Evolutionary conservation across 2,329 filamentous ascomycete genomes (phyloP).

Genomic region (Macroventuria anomochaeta): DNA sequence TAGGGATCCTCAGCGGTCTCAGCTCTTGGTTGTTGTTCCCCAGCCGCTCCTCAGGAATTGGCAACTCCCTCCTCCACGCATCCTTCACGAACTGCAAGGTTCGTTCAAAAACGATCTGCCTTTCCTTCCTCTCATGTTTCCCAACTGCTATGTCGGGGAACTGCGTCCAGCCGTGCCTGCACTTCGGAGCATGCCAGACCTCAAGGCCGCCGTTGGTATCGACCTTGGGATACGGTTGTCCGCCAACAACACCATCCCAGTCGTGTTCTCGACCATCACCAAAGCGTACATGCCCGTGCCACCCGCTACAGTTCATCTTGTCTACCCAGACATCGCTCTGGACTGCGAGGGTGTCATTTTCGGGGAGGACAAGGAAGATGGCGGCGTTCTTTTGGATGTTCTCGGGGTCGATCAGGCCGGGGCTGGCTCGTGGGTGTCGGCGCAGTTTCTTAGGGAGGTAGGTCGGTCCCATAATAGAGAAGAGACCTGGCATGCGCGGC

Average conservation of each 20-base stretch:
- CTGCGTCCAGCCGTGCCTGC: conserved; percentile 53
- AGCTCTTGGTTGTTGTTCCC: conserved; percentile 27
- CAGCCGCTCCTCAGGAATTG: conserved; percentile 13
- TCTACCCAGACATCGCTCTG: conserved; percentile 54
- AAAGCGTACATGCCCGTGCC: conserved; percentile 44
- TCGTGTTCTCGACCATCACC: conserved; percentile 43
- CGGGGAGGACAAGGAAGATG: conserved; percentile 52
- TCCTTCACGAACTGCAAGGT: conserved; percentile 48
- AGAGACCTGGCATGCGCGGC: conserved; percentile 43
- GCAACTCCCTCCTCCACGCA: conserved; percentile 41
- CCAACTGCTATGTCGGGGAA: conserved; percentile 49
- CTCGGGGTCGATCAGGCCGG: conserved; percentile 45
- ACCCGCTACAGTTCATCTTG: conserved; percentile 44
- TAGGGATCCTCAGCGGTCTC: conserved; percentile 29
- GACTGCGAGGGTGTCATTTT: conserved; percentile 50
- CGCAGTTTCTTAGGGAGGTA: conserved; percentile 50
- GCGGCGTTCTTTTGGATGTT: conserved; percentile 49
- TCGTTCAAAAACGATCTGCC: conserved; percentile 45
- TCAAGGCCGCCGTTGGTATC: conserved; percentile 46
- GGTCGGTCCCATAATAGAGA: conserved; percentile 51
- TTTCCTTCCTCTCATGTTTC: conserved; percentile 48
- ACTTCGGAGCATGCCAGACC: conserved; percentile 45
- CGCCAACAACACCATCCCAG: conserved; percentile 37
- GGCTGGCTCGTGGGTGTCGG: conserved; percentile 50
- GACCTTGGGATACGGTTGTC: conserved; percentile 22